Percentiles rank a stretch among this genome's conserved stretches.
Evolutionary conservation across 192 early-diverging fungal genomes (phyloP).

Genomic region (Coemansia sp.): DNA sequence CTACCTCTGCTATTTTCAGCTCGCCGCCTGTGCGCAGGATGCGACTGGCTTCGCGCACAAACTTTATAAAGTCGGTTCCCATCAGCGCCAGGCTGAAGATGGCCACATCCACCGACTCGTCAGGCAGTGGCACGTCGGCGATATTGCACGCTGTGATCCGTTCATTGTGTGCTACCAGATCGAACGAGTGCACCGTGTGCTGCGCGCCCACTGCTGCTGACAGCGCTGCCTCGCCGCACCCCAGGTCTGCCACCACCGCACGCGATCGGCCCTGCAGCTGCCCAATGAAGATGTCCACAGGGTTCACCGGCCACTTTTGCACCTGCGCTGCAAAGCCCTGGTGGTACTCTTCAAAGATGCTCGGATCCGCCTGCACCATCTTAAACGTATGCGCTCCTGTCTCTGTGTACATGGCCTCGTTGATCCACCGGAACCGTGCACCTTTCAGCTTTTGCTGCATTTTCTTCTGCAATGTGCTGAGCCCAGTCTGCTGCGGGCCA

Average conservation of each 20-base stretch:
- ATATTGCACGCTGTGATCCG: slow-evolving; percentile 91
- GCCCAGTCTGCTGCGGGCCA: not conserved
- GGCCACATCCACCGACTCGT: slow-evolving; percentile 69
- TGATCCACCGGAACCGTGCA: slow-evolving; percentile 84
- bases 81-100: slow-evolving; percentile 94
- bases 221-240: slow-evolving; percentile 94
- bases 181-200: slow-evolving; percentile 80
- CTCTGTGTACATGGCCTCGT: slow-evolving; percentile 93
- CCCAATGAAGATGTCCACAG: slow-evolving; percentile 79
- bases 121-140: slow-evolving; percentile 73
- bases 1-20: slow-evolving; percentile 92
- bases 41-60: slow-evolving; percentile 83
- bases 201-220: slow-evolving; percentile 61
- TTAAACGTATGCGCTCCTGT: slow-evolving; percentile 68
- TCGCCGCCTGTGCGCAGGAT: slow-evolving; percentile 76
- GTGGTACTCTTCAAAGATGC: slow-evolving; percentile 95
- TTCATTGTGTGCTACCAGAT: slow-evolving; percentile 77
- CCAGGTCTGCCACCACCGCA: slow-evolving; percentile 81
- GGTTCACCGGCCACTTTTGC: slow-evolving; percentile 89
- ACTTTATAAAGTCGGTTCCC: slow-evolving; percentile 94
- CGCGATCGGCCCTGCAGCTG: slow-evolving; percentile 51
- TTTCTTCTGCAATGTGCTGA: slow-evolving; percentile 48
- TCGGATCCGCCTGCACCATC: slow-evolving; percentile 78
- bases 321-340: slow-evolving; percentile 90
- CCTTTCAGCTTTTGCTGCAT: slow-evolving; percentile 76